Evolutionary conservation across 2,329 filamentous ascomycete genomes (phyloP), one percentile per base, ranked within the genome.

Genomic region (Apiospora phragmitis): DNA sequence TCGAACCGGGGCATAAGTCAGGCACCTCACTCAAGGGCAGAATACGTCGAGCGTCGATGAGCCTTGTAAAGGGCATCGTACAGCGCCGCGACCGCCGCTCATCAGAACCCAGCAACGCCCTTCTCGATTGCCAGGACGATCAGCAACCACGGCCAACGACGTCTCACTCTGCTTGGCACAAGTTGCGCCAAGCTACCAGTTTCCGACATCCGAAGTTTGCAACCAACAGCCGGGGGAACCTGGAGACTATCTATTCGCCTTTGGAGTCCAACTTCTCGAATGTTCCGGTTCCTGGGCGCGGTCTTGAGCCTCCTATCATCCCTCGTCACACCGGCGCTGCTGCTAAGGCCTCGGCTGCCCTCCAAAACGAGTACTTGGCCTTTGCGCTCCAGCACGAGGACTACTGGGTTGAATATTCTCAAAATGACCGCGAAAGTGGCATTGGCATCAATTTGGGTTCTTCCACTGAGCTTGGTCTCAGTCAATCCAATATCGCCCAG

Each of bases 381-480:
- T 77, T 80, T 55, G 71, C 74, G 24, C 71, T 79, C 47, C 80
- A 81, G 66, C 80, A 84, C 41, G 83, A 82, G 51, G 81, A 83
- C 67, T 84, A 85, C 80, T 77, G 88, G 9, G 79, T 81, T 42
- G 85, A 88, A 2, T 85, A 87, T 24, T 81, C 81, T 66, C 77
- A 81, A n/a, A 88, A 86, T 73, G 89, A 92, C 73, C 83, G 85
- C 35, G 89, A 92, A 80, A 91, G 90, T 74, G 89, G 89, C 26
- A 90, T 92, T 68, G 89, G 89, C 42, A 91, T 92, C 67, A 83
- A 85, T 0, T 79, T 90, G 2, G 85, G 49, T 21, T 59, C 86
- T 1, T 79, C 83, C 24, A 80, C 83, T 35, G 80, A 80, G n/a
- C 76, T 78, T 26, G 78, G 82, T 11, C 24, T 65, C 42, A 71